Evolutionary conservation across 108 stramenopile species (phyloP).

Genomic region (Pseudonitzschia pungens): DNA sequence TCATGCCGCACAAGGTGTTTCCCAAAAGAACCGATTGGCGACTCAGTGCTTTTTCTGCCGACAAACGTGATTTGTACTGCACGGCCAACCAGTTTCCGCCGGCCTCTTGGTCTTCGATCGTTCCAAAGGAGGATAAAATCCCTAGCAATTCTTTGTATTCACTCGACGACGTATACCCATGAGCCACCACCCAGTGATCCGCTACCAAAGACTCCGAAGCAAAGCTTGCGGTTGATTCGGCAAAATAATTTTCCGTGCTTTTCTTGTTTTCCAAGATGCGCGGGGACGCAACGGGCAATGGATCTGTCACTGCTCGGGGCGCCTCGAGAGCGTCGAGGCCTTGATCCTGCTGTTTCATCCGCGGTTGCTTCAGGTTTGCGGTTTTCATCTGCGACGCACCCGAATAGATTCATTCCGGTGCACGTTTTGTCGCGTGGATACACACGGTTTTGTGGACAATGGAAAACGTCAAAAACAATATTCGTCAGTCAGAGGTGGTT

Average conservation of each 20-base stretch:
- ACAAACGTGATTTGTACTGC: conserved; percentile 20
- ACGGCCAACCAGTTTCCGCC: conserved; percentile 27
- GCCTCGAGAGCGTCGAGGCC: neutral
- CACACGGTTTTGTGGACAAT: neutral
- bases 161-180: conserved; percentile 8
- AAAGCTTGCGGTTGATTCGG: neutral
- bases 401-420: neutral
- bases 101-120: neutral
- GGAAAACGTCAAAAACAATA: neutral
- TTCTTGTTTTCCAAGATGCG: neutral
- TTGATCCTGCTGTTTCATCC: conserved; percentile 1
- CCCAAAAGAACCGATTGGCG: conserved; percentile 14
- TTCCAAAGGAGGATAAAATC: conserved; percentile 24
- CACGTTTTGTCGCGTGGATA: too few relatives aligned
- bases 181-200: conserved; percentile 15
- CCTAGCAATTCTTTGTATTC: neutral
- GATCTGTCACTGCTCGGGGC: neutral
- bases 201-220: conserved; percentile 10
- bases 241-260: neutral
- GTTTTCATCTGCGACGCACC: neutral
- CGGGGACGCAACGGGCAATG: conserved; percentile 10
- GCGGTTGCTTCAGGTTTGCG: neutral
- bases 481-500: neutral
- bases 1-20: conserved; percentile 6
- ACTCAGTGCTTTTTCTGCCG: conserved; percentile 29